A percentile compares a stretch with the other conserved stretches of the same genome.
Evolutionary conservation across 148 eudicot species (phyloP).

Genomic region (Polygonum aviculare): DNA sequence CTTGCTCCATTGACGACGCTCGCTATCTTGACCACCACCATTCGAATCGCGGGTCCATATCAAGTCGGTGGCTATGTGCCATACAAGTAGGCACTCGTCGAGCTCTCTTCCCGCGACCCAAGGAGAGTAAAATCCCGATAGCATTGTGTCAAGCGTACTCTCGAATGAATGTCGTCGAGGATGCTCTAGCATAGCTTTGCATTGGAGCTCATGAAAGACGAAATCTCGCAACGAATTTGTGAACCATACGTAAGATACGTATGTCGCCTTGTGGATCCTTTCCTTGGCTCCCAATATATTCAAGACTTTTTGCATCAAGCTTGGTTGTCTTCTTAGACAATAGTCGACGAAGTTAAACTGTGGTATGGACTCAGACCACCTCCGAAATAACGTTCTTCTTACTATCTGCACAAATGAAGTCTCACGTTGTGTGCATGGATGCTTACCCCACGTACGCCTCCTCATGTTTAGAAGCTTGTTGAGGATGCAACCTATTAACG

Average conservation of each 20-base stretch:
- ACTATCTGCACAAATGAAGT: not conserved
- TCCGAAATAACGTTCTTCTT: not conserved
- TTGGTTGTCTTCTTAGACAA: not conserved
- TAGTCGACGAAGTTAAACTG: not conserved
- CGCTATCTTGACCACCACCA: too few relatives aligned
- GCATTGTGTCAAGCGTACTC: not conserved
- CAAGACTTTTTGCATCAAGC: not conserved
- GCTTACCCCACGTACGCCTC: not conserved
- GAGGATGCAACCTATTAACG: not conserved
- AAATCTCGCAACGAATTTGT: not conserved
- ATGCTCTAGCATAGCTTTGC: not conserved
- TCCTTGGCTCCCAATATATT: not conserved
- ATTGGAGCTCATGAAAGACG: not conserved
- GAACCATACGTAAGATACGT: not conserved
- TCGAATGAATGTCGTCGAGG: too few relatives aligned
- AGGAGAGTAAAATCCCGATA: not conserved
- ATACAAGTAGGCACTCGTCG: not conserved
- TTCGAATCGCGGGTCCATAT: not conserved
- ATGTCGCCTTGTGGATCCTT: not conserved
- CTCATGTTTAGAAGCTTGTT: not conserved
- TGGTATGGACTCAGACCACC: not conserved
- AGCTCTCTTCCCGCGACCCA: not conserved
- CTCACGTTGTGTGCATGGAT: not conserved
- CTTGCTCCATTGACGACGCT: not conserved
- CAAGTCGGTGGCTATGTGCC: not conserved